phyloP scores from a whole-genome alignment of 768 basidiomycete genomes.

The Auricularia heimuer region DNA sequence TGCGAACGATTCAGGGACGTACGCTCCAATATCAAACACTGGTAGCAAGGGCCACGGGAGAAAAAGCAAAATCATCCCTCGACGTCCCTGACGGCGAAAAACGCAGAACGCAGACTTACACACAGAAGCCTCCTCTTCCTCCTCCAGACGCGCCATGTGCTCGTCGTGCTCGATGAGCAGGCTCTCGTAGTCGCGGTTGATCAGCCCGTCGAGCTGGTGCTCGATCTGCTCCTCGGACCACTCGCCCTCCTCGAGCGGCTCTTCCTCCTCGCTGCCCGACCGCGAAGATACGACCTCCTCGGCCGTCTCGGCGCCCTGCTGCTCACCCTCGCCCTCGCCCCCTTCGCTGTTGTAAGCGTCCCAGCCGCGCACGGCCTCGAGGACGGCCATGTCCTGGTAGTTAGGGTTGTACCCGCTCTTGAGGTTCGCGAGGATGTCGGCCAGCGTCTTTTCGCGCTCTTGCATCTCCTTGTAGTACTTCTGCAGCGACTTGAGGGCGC shows the following conservation, averaged over 20 bases:
- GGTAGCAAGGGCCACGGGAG: constrained; percentile 1
- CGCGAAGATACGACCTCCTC: constrained; percentile 15
- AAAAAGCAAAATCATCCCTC: background rate
- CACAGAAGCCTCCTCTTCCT: constrained; percentile 29
- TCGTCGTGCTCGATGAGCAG: constrained; percentile 73
- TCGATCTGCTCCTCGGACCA: constrained; percentile 56
- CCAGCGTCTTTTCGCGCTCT: constrained; percentile 66
- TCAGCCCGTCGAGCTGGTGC: constrained; percentile 42
- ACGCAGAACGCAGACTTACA: constrained; percentile 34
- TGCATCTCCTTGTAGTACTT: constrained; percentile 62
- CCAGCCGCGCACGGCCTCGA: constrained; percentile 93
- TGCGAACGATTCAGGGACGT: constrained; percentile 73
- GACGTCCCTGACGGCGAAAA: background rate
- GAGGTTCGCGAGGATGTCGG: constrained; percentile 72
- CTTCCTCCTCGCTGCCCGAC: constrained; percentile 12
- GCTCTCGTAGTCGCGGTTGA: constrained; percentile 60
- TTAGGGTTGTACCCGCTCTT: constrained; percentile 91
- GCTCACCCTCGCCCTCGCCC: constrained; percentile 11
- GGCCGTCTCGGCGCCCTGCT: constrained; percentile 26
- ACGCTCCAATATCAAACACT: constrained; percentile 76
- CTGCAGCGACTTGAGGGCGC: constrained; percentile 68
- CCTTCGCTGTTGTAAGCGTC: constrained; percentile 65
- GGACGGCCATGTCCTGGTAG: constrained; percentile 98
- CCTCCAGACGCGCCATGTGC: constrained; percentile 37
- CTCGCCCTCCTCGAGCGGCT: constrained; percentile 41